phyloP scores from a whole-genome alignment of 805 yeast genomes.

The Saccharomycopsis babjevae region DNA sequence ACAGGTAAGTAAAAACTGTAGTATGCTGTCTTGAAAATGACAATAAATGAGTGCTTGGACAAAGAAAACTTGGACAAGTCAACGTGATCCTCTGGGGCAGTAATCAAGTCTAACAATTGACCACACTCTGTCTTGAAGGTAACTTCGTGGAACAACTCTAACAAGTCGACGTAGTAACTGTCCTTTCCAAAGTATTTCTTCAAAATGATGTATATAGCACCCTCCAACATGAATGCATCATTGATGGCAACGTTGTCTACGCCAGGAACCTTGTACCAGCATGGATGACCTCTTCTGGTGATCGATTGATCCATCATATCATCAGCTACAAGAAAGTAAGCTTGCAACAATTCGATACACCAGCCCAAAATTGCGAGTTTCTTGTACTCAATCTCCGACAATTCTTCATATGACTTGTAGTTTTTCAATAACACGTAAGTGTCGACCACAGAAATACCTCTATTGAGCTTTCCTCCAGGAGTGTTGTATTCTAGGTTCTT shows the following conservation, averaged over 20 bases:
- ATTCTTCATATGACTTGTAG: constrained; percentile 44
- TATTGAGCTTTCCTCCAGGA: constrained; percentile 92
- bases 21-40: constrained; percentile 93
- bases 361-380: constrained; percentile 87
- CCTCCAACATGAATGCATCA: constrained; percentile 94
- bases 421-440: constrained; percentile 76
- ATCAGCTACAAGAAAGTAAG: constrained; percentile 93
- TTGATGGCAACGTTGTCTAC: constrained; percentile 94
- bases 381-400: constrained; percentile 60
- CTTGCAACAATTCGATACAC: constrained; percentile 91
- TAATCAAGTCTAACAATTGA: constrained; percentile 86
- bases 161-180: constrained; percentile 73
- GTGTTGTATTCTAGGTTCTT: constrained; percentile 72
- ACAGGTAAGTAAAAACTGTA: constrained; percentile 97
- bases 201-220: constrained; percentile 79
- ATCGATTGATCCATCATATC: constrained; percentile 97
- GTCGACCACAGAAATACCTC: constrained; percentile 93
- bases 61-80: constrained; percentile 81
- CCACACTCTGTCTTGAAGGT: constrained; percentile 98
- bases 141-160: constrained; percentile 93
- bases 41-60: constrained; percentile 88
- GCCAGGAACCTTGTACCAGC: constrained; percentile 79
- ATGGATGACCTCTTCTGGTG: constrained; percentile 97
- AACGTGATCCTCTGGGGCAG: constrained; percentile 94
- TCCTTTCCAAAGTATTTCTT: constrained; percentile 83